Base-by-base conservation (phyloP, 1,139 yeast genomes). In the Saccharomyces hybrid region DNA sequence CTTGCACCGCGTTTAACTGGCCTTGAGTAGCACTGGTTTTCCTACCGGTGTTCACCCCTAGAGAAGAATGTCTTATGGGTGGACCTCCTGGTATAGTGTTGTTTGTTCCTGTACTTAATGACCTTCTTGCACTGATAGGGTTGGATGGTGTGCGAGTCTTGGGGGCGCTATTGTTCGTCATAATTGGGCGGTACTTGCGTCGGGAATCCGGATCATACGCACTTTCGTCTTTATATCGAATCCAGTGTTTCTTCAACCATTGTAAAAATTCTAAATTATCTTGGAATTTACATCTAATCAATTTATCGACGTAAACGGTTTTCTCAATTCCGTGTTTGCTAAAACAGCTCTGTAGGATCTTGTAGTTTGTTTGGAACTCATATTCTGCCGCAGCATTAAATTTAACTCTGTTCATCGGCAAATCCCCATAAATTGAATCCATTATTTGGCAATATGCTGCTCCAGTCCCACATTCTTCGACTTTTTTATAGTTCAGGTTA, bases 391-490 rank as follows among this genome's bases (percentile, higher is more conserved):
- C 79, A 41, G 83, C 82, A 57, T 83, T 81, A 68, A 85, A 89
- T 66, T 80, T 82, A 57, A 91, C 93, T 62, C 85, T 81, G 53
- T 74, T 68, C 85, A 90, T 81, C 3, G 96, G 93, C 14, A 91
- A 78, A 60, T 88, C 96, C 25, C 86, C 84, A 64, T 78, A 87
- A 29, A 93, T 82, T 26, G 91, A 82, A 70, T 93, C 97, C 76
- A 91, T 79, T 51, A 93, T 78, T 71, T 91, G 97, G 71, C 98
- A 90, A 69, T 88, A 91, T 2, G 89, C 95, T 0, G 96, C 97
- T 3, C 99, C 99, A 2, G 86, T 83, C 19, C 99, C 99, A 68
- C 97, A 86, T 70, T 90, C 93, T 67, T 95, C 99, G 2, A 93
- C 86, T 65, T 87, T 88, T 52, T 83, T 77, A 63, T 87, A 81